Conservation (phyloP, 1,139 yeast genomes). For the Eremothecium sinecaudum region DNA sequence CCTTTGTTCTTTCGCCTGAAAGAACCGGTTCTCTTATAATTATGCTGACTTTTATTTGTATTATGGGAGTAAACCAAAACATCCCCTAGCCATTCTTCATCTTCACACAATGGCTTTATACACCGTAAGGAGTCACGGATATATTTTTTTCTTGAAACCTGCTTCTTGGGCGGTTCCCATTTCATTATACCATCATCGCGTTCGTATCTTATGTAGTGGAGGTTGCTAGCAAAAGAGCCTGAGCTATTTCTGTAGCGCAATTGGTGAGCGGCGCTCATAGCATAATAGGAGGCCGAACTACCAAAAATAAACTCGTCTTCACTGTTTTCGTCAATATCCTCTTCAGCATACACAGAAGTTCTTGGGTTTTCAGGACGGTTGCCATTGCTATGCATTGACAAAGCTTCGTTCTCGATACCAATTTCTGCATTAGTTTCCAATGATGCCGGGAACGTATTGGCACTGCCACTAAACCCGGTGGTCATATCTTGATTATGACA, state of each 20-base stretch:
- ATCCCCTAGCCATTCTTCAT: slow-evolving; percentile 47
- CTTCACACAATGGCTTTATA: slow-evolving; percentile 44
- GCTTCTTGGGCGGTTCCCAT: slow-evolving; percentile 43
- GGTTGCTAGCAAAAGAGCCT: slow-evolving; percentile 19
- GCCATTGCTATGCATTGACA: slow-evolving; percentile 29
- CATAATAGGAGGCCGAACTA: background rate
- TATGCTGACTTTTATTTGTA: background rate
- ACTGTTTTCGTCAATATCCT: background rate
- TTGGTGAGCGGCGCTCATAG: slow-evolving; percentile 6
- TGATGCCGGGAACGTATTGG: too few species aligned
- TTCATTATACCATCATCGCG: slow-evolving; percentile 31
- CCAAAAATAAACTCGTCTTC: background rate
- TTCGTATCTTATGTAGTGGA: slow-evolving; percentile 21
- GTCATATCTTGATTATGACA: too few species aligned
- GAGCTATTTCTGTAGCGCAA: slow-evolving; percentile 16
- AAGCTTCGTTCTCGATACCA: too few species aligned
- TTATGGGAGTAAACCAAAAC: slow-evolving; percentile 3
- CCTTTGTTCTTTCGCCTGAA: too few species aligned
- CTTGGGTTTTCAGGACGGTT: slow-evolving; percentile 40
- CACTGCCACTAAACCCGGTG: too few species aligned
- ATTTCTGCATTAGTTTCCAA: too few species aligned
- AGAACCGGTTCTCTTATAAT: too few species aligned
- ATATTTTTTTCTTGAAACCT: slow-evolving; percentile 37
- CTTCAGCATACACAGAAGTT: slow-evolving; percentile 20
- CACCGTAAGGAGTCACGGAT: slow-evolving; percentile 50